phyloP scores from a whole-genome alignment of 106 monocot genomes.

The Cymbidium sinense region DNA sequence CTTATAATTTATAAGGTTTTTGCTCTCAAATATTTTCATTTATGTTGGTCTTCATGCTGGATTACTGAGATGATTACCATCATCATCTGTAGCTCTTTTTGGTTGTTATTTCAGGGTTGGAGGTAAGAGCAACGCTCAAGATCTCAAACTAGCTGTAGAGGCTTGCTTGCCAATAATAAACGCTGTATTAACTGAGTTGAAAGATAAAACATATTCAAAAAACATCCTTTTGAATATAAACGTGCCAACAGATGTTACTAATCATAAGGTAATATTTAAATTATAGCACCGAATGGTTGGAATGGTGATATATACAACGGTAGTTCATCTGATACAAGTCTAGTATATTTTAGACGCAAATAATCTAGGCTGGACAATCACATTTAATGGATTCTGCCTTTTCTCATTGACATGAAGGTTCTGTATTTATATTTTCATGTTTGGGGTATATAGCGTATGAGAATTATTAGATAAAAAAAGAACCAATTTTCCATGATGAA shows the following conservation, averaged over 20 bases:
- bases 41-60: neutral
- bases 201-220: constrained; percentile 46
- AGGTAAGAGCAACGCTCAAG: constrained; percentile 52
- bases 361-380: neutral
- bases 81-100: neutral
- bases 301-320: neutral
- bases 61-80: neutral
- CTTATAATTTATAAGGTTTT: too few species aligned
- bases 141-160: constrained; percentile 68
- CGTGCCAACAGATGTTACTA: constrained; percentile 67
- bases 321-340: neutral
- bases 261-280: constrained; percentile 66
- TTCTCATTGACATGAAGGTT: neutral
- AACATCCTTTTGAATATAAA: constrained; percentile 78
- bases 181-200: constrained; percentile 47
- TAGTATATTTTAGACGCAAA: neutral
- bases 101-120: constrained; percentile 37
- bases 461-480: too few species aligned
- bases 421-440: neutral
- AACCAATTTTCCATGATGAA: too few species aligned
- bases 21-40: neutral
- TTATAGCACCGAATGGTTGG: neutral
- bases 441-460: too few species aligned
- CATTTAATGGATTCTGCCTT: neutral
- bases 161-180: constrained; percentile 79